Evolutionary conservation across 108 stramenopile genomes (phyloP), one percentile per base, ranked within the genome.

Genomic region (Pseudonitzschia delicatissima): DNA sequence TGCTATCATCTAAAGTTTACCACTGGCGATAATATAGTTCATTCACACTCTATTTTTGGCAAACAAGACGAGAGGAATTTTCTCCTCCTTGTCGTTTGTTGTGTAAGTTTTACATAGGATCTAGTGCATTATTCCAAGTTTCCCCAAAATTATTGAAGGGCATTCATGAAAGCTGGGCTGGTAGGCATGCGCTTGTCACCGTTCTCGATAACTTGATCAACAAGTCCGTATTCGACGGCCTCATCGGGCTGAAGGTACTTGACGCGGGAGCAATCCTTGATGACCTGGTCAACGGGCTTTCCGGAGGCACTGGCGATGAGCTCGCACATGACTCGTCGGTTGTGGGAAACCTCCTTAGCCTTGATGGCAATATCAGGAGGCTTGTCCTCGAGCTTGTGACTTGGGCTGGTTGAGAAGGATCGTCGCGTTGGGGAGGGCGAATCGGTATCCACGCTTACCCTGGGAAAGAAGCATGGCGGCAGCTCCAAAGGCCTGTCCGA

Each of bases 401-500:
- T 72, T 67, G 20, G 98, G 98, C 74, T 98, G 96, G 80, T 97
- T 96, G 68, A 98, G 79, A 62, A 94, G 82, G 66, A 98, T 97
- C 8, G 90, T 90, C 21, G 96, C 96, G 67, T 98, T 97, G 33
- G 98, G 98, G 67, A 98, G 79, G 15, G 92, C 79, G 44, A 83
- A 92, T 17, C 98, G 84, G 42, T 90, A 72, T n/a, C 98, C 98
- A 47, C 93, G 88, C 69, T 90, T 74, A 25, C 98, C 98, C 61
- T 90, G 85, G n/a, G 87, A 79, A 33, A 98, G 67, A 55, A 98
- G 84, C 96, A 98, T 96, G 39, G 98, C 96, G 32, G 96, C 96
- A 0, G 96, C 90, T 31, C 96, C 96, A 70, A 93, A 95, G 31
- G 96, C 96, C 73, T 98, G 96, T 55, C 98, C 98, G n/a, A 98